Evolutionary conservation across 73 alveolate species (phyloP), one percentile per base, ranked within the genome.

Genomic region (Paraurostyla sp.): DNA sequence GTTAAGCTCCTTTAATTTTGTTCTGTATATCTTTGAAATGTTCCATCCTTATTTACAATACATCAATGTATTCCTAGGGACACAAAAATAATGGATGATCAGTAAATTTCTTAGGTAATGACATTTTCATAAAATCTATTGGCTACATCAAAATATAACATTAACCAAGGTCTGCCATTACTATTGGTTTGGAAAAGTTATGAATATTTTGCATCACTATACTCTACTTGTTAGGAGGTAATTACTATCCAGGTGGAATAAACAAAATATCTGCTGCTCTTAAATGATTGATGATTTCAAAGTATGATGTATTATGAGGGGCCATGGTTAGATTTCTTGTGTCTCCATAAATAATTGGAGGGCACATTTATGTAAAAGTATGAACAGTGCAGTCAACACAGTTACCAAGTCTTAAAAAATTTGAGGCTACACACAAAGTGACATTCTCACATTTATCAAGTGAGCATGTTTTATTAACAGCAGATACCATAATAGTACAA

Each of bases 401-500:
- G 85, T 97, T 97, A 29, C 98, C 97, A 16, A 95, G 89, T 83
- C 98, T 93, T 13, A 96, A 73, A 43, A 88, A 89, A 85, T 93
- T 95, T 9, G 97, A 59, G n/a, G 96, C 93, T 7, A 91, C 91
- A 27, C 94, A 81, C 25, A 97, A 76, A 54, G 91, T 86, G 48
- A 95, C 85, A 71, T 93, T 93, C 78, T 97, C 98, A 62, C 99
- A 97, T 93, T 97, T 97, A 83, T 97, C 99, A 41, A 97, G 76
- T 1, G 98, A 73, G 29, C 88, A 87, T 11, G 93, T 71, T 45
- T 85, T 90, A 16, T 94, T 91, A 20, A 96, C 97, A 0, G 98
- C 98, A 36, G 98, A 97, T 16, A 97, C 88, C 69, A 94, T 91
- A 42, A 96, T 92, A 25, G 97, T 94, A 54, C 97, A 95, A 76